These are phyloP conservation scores for Huiozyma naganishii DNA, from an alignment of 805 yeast species.

Conservation along the genomic window DNA sequence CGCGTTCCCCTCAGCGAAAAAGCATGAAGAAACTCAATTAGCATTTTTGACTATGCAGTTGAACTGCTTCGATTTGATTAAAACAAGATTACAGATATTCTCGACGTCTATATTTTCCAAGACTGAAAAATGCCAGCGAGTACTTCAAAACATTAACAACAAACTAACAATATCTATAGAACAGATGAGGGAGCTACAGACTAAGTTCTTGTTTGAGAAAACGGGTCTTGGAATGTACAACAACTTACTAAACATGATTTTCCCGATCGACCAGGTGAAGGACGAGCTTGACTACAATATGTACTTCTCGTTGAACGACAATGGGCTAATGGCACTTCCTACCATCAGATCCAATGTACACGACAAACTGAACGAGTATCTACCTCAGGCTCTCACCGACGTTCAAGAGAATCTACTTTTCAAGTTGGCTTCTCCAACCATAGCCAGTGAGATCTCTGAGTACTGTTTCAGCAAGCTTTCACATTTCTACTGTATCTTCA, in stretches of 20 bases:
- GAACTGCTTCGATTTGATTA: conserved; percentile 54
- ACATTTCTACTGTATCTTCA: conserved; percentile 29
- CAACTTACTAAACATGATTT: conserved; percentile 63
- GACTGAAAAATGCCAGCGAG: conserved; percentile 18
- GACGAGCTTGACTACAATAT: conserved; percentile 50
- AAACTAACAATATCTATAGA: conserved; percentile 23
- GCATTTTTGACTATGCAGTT: conserved; percentile 34
- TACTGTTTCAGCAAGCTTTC: conserved; percentile 41
- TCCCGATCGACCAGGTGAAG: conserved; percentile 40
- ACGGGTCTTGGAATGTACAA: conserved; percentile 49
- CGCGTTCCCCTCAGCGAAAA: conserved; percentile 23
- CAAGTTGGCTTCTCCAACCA: conserved; percentile 51
- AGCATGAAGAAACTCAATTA: conserved; percentile 16
- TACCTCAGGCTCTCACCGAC: conserved; percentile 54
- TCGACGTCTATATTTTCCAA: conserved; percentile 22
- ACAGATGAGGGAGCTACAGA: conserved; percentile 36
- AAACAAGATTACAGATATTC: conserved; percentile 37
- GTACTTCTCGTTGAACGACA: conserved; percentile 56
- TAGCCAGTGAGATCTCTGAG: conserved; percentile 45
- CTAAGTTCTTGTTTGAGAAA: conserved; percentile 36
- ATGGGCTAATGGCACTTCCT: conserved; percentile 35
- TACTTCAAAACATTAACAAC: conserved; percentile 20
- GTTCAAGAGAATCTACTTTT: conserved; percentile 43
- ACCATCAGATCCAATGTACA: conserved; percentile 37
- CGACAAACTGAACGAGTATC: conserved; percentile 29